Conservation (phyloP, 441 rosid species). For the Capsella rubella region DNA sequence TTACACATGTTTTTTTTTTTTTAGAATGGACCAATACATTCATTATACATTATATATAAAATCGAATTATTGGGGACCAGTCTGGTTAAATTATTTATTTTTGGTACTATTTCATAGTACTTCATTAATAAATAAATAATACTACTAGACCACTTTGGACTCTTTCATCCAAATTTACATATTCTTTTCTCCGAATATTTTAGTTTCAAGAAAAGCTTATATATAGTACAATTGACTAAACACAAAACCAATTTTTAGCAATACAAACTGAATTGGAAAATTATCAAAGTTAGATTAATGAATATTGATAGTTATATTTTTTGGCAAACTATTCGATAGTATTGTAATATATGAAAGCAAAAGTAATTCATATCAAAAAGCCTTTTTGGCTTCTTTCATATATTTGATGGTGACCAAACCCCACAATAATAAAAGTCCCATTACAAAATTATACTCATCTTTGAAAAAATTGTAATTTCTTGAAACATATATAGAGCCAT, state of each 20-base stretch:
- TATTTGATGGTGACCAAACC: constrained; percentile 35
- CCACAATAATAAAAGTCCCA: constrained; percentile 27
- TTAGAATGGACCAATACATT: constrained; percentile 16
- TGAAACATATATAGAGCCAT: background rate
- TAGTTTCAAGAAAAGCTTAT: background rate
- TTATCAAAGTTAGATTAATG: background rate
- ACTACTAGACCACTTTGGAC: constrained; percentile 28
- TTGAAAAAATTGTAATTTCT: constrained; percentile 5
- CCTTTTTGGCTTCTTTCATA: constrained; percentile 25
- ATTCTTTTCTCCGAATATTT: background rate
- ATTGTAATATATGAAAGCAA: constrained; percentile 30
- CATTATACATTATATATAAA: background rate
- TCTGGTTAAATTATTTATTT: constrained; percentile 38
- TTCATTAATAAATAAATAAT: constrained; percentile 24
- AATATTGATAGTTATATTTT: background rate
- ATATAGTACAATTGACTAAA: background rate
- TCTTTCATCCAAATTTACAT: constrained; percentile 1
- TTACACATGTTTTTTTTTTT: background rate
- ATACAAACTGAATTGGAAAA: background rate
- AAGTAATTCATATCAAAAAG: constrained; percentile 20
- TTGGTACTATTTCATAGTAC: constrained; percentile 40
- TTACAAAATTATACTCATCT: background rate
- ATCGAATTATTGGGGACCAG: constrained; percentile 40
- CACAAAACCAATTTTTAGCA: constrained; percentile 9
- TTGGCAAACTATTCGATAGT: constrained; percentile 24